phyloP scores from a whole-genome alignment of 805 yeast species.

The Suhomyces faveliae region DNA sequence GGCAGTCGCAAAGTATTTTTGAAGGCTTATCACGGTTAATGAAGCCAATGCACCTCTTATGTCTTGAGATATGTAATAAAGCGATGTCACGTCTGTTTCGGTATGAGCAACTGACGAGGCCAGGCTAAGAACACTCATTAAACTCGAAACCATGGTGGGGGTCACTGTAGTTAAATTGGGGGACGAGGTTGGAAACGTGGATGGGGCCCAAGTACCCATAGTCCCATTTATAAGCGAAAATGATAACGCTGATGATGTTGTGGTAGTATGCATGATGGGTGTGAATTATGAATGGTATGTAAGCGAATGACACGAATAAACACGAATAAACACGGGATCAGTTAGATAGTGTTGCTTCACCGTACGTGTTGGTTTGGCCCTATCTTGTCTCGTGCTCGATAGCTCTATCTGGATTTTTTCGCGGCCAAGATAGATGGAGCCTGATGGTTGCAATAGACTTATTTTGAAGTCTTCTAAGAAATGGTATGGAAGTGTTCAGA shows the following conservation, averaged over 20 bases:
- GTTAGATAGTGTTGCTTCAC: too few relatives aligned
- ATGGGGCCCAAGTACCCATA: slow-evolving; percentile 4
- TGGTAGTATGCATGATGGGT: neutral
- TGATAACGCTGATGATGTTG: neutral
- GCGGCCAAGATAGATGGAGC: neutral
- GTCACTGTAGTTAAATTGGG: slow-evolving; percentile 19
- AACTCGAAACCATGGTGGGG: slow-evolving; percentile 13
- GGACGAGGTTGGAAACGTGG: slow-evolving; percentile 8
- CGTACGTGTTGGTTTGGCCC: too few relatives aligned
- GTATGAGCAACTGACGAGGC: slow-evolving; percentile 16
- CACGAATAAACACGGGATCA: too few relatives aligned
- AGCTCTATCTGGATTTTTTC: neutral
- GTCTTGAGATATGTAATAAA: slow-evolving; percentile 14
- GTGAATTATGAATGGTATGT: neutral
- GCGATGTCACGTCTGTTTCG: slow-evolving; percentile 13
- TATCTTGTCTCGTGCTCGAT: neutral
- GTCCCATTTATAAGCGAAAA: neutral
- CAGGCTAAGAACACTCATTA: slow-evolving; percentile 12
- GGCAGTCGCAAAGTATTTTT: slow-evolving; percentile 22
- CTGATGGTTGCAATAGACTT: neutral
- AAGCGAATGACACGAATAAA: neutral
- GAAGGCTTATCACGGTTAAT: slow-evolving; percentile 18
- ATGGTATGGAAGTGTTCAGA: neutral
- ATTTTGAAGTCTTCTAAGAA: neutral
- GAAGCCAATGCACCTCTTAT: slow-evolving; percentile 22